A percentile compares a stretch with the other conserved stretches of the same genome.
These are phyloP conservation scores for Xylariaceae sp. DNA, from an alignment of 2,329 filamentous ascomycete genomes.

Conservation along the genomic window DNA sequence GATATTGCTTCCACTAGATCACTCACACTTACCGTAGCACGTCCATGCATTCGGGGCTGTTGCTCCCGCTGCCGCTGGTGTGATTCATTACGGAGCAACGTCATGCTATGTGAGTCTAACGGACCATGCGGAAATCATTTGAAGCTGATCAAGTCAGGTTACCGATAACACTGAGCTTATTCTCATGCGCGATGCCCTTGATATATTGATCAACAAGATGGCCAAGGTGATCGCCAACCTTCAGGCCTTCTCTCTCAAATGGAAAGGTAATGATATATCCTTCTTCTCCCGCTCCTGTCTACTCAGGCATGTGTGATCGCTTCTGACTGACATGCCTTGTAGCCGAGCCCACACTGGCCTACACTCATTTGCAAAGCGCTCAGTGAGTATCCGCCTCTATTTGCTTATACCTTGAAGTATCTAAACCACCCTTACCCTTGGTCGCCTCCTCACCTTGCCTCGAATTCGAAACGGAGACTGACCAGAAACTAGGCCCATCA, in stretches of 20 bases:
- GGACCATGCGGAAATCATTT: too few relatives aligned
- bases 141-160: too few relatives aligned
- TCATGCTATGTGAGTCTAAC: conserved; percentile 13
- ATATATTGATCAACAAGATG: conserved; percentile 73
- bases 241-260: conserved; percentile 65
- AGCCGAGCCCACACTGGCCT: conserved; percentile 64
- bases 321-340: neutral
- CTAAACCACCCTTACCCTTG: neutral
- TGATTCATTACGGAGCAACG: conserved; percentile 69
- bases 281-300: neutral
- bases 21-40: conserved; percentile 38
- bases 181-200: conserved; percentile 68
- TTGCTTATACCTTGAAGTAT: neutral
- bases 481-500: conserved; percentile 2
- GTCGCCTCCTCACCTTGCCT: neutral
- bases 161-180: conserved; percentile 75
- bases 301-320: neutral
- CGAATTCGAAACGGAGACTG: neutral
- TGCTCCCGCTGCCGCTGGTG: conserved; percentile 52
- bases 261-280: conserved; percentile 44
- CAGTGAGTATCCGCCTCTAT: conserved; percentile 2
- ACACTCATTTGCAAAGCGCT: conserved; percentile 50
- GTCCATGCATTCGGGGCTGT: conserved; percentile 70
- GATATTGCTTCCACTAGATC: too few relatives aligned
- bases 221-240: conserved; percentile 76